Conservation (phyloP, 176 grass and related monocot species). For the Triticum urartu region DNA sequence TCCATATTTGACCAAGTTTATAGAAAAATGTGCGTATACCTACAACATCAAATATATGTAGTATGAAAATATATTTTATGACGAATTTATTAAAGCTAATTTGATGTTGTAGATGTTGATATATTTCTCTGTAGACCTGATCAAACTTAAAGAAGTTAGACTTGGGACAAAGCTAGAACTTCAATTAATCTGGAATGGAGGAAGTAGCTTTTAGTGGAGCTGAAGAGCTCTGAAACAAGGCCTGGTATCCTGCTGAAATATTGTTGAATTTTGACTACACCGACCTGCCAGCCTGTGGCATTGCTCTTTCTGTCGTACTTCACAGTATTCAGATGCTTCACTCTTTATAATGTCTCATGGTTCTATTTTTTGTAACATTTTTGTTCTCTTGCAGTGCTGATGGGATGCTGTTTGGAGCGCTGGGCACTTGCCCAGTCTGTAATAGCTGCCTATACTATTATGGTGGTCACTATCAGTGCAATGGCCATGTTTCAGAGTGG, state of each 20-base stretch:
- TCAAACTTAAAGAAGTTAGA: not conserved
- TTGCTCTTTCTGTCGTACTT: not conserved
- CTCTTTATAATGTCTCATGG: not conserved
- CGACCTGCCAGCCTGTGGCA: not conserved
- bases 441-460: constrained; percentile 60
- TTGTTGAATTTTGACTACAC: not conserved
- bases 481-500: constrained; percentile 91
- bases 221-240: not conserved
- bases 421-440: constrained; percentile 84
- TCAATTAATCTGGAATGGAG: not conserved
- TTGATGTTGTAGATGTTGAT: not conserved
- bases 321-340: constrained; percentile 5
- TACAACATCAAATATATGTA: not conserved
- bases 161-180: not conserved
- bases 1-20: no score
- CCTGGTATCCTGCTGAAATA: not conserved
- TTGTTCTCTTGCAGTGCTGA: constrained; percentile 61
- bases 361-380: not conserved
- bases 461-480: constrained; percentile 69
- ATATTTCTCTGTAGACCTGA: not conserved
- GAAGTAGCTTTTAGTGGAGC: not conserved
- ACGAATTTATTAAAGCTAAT: not conserved
- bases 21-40: not conserved
- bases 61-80: not conserved
- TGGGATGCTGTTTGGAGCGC: constrained; percentile 93